Evolutionary conservation across 371 early-diverging fungal genomes (phyloP).

Genomic region (Apophysomyces variabilis): DNA sequence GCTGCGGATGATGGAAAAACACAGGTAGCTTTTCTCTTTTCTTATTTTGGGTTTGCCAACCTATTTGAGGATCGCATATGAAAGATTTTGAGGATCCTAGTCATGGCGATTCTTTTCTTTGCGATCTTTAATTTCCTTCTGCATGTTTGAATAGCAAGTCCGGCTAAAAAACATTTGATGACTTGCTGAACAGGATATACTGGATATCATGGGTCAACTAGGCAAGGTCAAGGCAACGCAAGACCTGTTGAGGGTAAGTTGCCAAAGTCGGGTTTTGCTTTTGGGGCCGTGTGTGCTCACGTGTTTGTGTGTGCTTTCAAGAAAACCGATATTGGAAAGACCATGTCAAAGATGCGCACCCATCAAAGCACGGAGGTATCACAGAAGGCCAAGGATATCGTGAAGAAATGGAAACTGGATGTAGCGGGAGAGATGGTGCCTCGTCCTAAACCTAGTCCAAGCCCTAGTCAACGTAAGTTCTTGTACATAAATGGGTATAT

Average conservation of each 20-base stretch:
- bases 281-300: slow-evolving; percentile 3
- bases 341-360: slow-evolving; percentile 72
- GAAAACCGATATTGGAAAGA: slow-evolving; percentile 80
- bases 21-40: slow-evolving; percentile 13
- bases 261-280: not conserved
- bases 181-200: slow-evolving; percentile 24
- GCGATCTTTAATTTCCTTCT: not conserved
- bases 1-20: slow-evolving; percentile 20
- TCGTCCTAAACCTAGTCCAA: slow-evolving; percentile 1
- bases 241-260: slow-evolving; percentile 36
- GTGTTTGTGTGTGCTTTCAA: slow-evolving; percentile 22
- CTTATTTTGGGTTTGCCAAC: not conserved
- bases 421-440: slow-evolving; percentile 33
- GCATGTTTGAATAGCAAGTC: not conserved
- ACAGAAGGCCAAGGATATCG: slow-evolving; percentile 67
- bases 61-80: not conserved
- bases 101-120: not conserved
- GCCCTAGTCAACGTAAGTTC: slow-evolving; percentile 12
- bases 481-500: not conserved
- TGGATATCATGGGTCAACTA: slow-evolving; percentile 33
- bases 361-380: slow-evolving; percentile 63
- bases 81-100: not conserved
- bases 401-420: slow-evolving; percentile 83
- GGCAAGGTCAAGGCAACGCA: slow-evolving; percentile 34
- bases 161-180: not conserved